Evolutionary conservation across 1,139 yeast species (phyloP).

Genomic region (Meyerozyma smithsonii): DNA sequence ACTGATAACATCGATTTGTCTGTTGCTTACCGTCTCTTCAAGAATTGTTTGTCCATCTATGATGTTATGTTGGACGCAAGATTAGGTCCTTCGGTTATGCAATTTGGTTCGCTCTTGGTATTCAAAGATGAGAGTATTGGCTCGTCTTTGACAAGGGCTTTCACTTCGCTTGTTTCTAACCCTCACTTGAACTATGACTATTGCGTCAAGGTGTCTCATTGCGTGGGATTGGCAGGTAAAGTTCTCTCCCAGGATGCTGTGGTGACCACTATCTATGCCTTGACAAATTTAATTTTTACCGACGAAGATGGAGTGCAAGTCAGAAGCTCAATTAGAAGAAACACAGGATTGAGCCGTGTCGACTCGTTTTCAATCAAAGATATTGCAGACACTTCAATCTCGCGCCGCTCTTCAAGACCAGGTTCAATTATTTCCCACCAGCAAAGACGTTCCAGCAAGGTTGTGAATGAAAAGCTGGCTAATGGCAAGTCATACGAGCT

Average conservation of each 20-base stretch:
- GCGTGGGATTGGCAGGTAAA: constrained; percentile 43
- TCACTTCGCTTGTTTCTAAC: constrained; percentile 45
- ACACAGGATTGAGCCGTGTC: constrained; percentile 14
- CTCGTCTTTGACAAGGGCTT: constrained; percentile 43
- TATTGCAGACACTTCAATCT: not conserved
- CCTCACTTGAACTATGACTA: constrained; percentile 31
- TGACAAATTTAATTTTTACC: constrained; percentile 67
- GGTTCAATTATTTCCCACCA: not conserved
- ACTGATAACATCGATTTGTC: constrained; percentile 35
- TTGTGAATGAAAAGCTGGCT: not conserved
- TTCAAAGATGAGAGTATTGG: constrained; percentile 43
- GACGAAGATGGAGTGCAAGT: constrained; percentile 36
- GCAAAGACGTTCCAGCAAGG: not conserved
- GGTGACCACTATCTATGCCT: constrained; percentile 81
- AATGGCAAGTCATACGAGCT: constrained; percentile 5
- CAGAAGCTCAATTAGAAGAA: constrained; percentile 24
- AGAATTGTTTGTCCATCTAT: constrained; percentile 35
- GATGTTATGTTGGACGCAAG: constrained; percentile 41
- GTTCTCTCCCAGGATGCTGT: constrained; percentile 70
- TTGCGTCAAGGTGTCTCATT: constrained; percentile 30
- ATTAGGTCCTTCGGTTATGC: constrained; percentile 46
- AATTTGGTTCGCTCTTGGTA: constrained; percentile 52
- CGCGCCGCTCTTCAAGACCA: not conserved
- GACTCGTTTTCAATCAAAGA: constrained; percentile 4
- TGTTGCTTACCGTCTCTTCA: constrained; percentile 31